Base-by-base conservation (phyloP, 805 yeast species). In the Wickerhamiella azyma region DNA sequence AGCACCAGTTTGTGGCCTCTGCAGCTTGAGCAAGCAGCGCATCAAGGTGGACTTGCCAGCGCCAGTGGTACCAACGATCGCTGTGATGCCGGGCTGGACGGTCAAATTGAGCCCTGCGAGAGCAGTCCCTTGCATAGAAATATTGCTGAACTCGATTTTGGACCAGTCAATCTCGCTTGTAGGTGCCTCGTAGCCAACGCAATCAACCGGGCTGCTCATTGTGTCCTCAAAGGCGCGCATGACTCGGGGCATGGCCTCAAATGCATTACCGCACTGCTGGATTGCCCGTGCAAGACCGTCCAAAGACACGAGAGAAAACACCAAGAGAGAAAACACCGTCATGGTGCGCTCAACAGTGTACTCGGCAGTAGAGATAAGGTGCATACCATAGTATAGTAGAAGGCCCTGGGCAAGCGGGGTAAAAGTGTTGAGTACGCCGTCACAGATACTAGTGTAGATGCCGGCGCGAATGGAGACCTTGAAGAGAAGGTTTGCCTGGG, bases 21-120 rank as follows among this genome's bases (percentile, higher is more conserved):
- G 76, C 1, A 88, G 60, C 42, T 80, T 66, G 1, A 77, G 61
- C 0, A 88, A 51, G 10, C 88, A 53, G 1, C 70, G 66, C 0
- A 76, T 62, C 1, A 89, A 50, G 0, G 97, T 85, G 0, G 96
- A 81, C 61, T 92, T 92, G 0, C 99, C 99, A 11, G 81, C 72
- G 0, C 99, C 99, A 1, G 96, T 84, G 30, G 74, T 76, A 0
- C 98, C 99, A 2, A 79, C 75, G 1, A 92, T 61, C 0, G 84
- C 92, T 17, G 81, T 66, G 47, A 76, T 74, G 16, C 75, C 73
- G 9, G 63, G 54, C 0, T 55, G 26, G 1, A 88, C 58, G 0
- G 48, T 37, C 28, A 81, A 63, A 9, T 61, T 59, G 6, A 82
- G 53, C 26, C 69, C 54, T 1, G 64, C 60, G 28, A 81, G 65